Evolutionary conservation across 495 filamentous ascomycete genomes (phyloP), one percentile per base, ranked within the genome.

Genomic region (Hyaloscypha hepaticicola): DNA sequence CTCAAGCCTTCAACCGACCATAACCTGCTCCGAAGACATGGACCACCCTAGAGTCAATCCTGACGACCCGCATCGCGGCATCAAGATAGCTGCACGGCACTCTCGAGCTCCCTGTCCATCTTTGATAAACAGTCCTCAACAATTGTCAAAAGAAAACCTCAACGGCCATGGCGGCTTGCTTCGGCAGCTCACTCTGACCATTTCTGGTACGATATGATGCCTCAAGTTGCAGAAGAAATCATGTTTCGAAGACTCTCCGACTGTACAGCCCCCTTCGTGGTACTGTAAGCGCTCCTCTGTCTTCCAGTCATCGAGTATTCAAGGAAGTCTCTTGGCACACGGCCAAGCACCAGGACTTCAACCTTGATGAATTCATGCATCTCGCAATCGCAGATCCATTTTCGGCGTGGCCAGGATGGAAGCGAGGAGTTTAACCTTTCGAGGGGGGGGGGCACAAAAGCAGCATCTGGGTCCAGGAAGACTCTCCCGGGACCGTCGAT

Each of bases 231-330:
- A 64, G 31, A 45, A 51, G 28, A 33, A 55, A 52, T 31, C 58
- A 24, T 62, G 45, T 62, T 55, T 53, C 45, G 48, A 62, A 33
- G 21, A n/a, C 31, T 51, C 48, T 53, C 21, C 27, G 25, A 29
- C 60, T 49, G 61, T 53, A 58, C 61, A 45, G 61, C 61, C 61
- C 38, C 38, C 31, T n/a, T 21, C n/a, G n/a, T n/a, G n/a, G n/a
- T n/a, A n/a, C n/a, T 14, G 38, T 58, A 64, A 64, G 53, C 61
- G 61, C 61, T 33, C 61, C 19, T 1, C 34, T 58, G 31, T 1
- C 22, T 25, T 49, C 61, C 34, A 64, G 61, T 64, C 61, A 33
- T 64, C 8, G 21, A 16, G 16, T 50, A 22, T 26, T 34, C 3
- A 48, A 14, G 2, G 25, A 16, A 11, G n/a, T 19, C 28, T 64